Evolutionary conservation across 2,329 filamentous ascomycete genomes (phyloP).

Genomic region (Botrytis paeoniae): DNA sequence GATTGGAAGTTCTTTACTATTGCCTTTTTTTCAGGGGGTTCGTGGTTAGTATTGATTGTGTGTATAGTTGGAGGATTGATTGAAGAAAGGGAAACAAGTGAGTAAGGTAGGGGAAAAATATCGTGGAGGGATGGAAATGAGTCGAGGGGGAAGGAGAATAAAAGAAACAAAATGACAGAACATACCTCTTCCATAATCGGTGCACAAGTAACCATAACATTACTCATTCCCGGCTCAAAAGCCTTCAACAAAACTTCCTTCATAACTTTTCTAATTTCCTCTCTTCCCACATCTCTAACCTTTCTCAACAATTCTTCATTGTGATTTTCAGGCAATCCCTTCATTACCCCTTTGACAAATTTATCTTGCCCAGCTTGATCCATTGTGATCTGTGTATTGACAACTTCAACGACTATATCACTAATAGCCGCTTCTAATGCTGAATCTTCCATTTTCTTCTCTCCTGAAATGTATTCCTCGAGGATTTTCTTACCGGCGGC

Average conservation of each 20-base stretch:
- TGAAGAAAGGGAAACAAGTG: background rate
- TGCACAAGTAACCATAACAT: slow-evolving; percentile 85
- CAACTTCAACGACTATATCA: slow-evolving; percentile 80
- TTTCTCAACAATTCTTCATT: slow-evolving; percentile 71
- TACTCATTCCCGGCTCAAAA: slow-evolving; percentile 76
- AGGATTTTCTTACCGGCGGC: slow-evolving; percentile 72
- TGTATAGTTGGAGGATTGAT: background rate
- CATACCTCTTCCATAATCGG: slow-evolving; percentile 80
- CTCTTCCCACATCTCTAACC: slow-evolving; percentile 70
- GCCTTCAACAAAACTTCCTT: slow-evolving; percentile 72
- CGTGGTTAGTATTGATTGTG: background rate
- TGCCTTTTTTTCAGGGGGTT: slow-evolving; percentile 48
- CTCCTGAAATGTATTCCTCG: slow-evolving; percentile 68
- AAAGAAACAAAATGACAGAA: slow-evolving; percentile 27
- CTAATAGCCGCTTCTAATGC: slow-evolving; percentile 83
- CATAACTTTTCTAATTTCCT: slow-evolving; percentile 75
- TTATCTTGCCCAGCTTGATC: slow-evolving; percentile 76
- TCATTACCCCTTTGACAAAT: slow-evolving; percentile 78
- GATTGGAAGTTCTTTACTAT: slow-evolving; percentile 71
- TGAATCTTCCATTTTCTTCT: slow-evolving; percentile 65
- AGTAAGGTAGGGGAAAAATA: background rate
- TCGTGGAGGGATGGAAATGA: slow-evolving; percentile 2
- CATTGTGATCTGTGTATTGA: slow-evolving; percentile 86
- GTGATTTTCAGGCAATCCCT: slow-evolving; percentile 73
- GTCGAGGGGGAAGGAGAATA: background rate